Percentiles rank a stretch among this genome's conserved stretches.
These are phyloP conservation scores for Lodderomyces elongisporus DNA, from an alignment of 1,139 yeast species.

Conservation along the genomic window DNA sequence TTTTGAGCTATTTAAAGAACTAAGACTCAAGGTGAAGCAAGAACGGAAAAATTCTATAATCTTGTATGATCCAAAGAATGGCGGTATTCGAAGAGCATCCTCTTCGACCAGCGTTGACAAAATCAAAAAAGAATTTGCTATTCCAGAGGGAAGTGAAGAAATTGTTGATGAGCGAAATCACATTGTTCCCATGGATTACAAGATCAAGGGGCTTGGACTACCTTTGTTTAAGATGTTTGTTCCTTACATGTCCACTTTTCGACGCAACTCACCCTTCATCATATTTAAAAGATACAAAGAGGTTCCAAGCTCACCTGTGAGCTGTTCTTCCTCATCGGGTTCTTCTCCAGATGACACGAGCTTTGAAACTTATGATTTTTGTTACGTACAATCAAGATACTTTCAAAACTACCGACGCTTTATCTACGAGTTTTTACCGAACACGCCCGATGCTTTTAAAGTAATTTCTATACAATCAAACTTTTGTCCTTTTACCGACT, in stretches of 20 bases:
- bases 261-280: constrained; percentile 35
- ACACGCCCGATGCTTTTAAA: constrained; percentile 15
- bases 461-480: constrained; percentile 33
- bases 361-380: constrained; percentile 31
- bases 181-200: constrained; percentile 30
- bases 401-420: constrained; percentile 27
- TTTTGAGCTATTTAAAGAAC: constrained; percentile 26
- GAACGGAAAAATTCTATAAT: constrained; percentile 19
- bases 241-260: constrained; percentile 34
- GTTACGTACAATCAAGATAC: constrained; percentile 30
- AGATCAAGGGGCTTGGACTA: constrained; percentile 30
- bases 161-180: constrained; percentile 29
- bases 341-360: constrained; percentile 12
- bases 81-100: constrained; percentile 17
- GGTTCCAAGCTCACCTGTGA: constrained; percentile 24
- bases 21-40: constrained; percentile 22
- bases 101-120: constrained; percentile 3
- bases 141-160: constrained; percentile 2
- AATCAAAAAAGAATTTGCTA: constrained; percentile 9
- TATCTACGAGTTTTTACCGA: constrained; percentile 17
- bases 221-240: constrained; percentile 34
- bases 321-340: constrained; percentile 1
- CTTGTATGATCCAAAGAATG: constrained; percentile 20
- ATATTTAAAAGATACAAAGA: constrained; percentile 31
- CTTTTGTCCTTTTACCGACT: constrained; percentile 38